Base-by-base conservation (phyloP, 1,284 basidiomycete genomes). In the Rhodotorula sp. region DNA sequence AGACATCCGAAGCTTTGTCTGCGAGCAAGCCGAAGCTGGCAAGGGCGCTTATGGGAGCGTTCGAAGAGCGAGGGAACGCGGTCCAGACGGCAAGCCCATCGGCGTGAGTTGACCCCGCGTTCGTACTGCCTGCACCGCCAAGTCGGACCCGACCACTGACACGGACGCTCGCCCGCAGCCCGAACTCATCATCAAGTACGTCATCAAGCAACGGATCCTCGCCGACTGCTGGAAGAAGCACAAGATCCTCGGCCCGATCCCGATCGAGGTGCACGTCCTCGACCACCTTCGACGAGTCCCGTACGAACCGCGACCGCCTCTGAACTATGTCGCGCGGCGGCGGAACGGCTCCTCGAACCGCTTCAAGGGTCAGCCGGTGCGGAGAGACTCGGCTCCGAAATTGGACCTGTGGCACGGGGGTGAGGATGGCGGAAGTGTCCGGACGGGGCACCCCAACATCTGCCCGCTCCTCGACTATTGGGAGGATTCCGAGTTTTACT, bases 201-300 rank as follows among this genome's bases (percentile, higher is more conserved):
- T 99, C 79, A 95, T 98, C 85, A 99, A 99, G 83, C 94, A 92
- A 68, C 90, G 95, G 64, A 99, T 99, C 72, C 86, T 99, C 62
- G 97, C 95, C 28, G 95, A 99, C 83, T 99, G 95, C 80, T 99
- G 97, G 97, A 97, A 97, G 85, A 89, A 91, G 79, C 97, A 99
- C 81, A 91, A 92, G 55, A 87, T 90, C 71, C 87, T 93, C 78
- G 97, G 97, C 54, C 97, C 95, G 2, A 97, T 99, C 77, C 95
- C 97, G 12, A 95, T 98, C 82, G 97, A 99, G 83, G 97, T 99
- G 55, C 97, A 97, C 81, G 95, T 99, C 75, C 93, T 99, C 91
- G 85, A 86, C 68, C 85, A 86, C 75, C 80, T 97, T 85, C 80
- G 91, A 85, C 79, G 91, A 88, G 82, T 95, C 86, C 75, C 88